Conservation (phyloP, 2,329 filamentous ascomycete genomes). For the Cladosporium sp. region DNA sequence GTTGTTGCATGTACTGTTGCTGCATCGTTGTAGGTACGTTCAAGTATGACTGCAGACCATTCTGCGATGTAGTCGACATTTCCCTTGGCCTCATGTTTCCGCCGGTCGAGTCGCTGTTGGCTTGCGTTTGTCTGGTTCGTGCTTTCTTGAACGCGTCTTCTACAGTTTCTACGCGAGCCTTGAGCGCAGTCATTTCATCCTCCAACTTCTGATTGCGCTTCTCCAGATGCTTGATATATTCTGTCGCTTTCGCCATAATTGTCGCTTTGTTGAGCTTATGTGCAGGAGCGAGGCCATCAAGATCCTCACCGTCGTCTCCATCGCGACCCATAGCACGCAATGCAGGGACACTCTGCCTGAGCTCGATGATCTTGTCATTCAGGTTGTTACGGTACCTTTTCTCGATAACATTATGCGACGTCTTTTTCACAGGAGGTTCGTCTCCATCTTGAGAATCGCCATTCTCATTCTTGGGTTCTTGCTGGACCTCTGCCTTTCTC, state of each 20-base stretch:
- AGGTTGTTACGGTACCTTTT: slow-evolving; percentile 94
- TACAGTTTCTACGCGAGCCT: slow-evolving; percentile 61
- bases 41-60: slow-evolving; percentile 22
- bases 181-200: slow-evolving; percentile 77
- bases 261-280: slow-evolving; percentile 99
- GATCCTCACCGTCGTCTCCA: slow-evolving; percentile 75
- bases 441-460: slow-evolving; percentile 28
- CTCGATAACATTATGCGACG: slow-evolving; percentile 96
- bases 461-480: slow-evolving; percentile 45
- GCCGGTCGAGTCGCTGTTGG: slow-evolving; percentile 20
- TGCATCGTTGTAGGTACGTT: slow-evolving; percentile 25
- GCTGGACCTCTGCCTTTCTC: slow-evolving; percentile 30
- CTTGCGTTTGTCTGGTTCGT: slow-evolving; percentile 21
- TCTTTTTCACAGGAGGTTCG: slow-evolving; percentile 68
- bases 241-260: slow-evolving; percentile 88
- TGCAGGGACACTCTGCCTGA: slow-evolving; percentile 88
- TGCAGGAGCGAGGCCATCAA: slow-evolving; percentile 65
- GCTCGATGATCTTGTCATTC: slow-evolving; percentile 92
- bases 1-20: slow-evolving; percentile 32
- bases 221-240: slow-evolving; percentile 91
- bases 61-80: slow-evolving; percentile 25
- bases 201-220: slow-evolving; percentile 78
- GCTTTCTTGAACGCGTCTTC: slow-evolving; percentile 62
- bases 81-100: slow-evolving; percentile 22
- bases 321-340: slow-evolving; percentile 72